phyloP scores from a whole-genome alignment of 441 rosid species.

The Sinapis alba region DNA sequence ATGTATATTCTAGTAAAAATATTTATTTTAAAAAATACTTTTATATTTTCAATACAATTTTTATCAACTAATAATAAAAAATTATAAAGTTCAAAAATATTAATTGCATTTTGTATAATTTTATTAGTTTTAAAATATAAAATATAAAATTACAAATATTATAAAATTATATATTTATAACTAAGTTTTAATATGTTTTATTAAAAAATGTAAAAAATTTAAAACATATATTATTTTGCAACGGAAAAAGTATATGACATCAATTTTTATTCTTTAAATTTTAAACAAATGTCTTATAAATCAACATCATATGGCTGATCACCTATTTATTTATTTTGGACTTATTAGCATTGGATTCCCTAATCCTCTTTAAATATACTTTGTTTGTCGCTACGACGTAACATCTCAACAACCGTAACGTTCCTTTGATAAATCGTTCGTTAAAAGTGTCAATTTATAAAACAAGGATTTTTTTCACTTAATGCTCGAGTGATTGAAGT shows the following conservation, averaged over 20 bases:
- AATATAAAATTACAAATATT: too few relatives aligned
- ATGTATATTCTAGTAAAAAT: too few relatives aligned
- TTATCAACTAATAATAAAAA: too few relatives aligned
- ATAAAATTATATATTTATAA: too few relatives aligned
- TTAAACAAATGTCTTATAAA: not conserved
- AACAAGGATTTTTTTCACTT: not conserved
- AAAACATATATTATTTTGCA: too few relatives aligned
- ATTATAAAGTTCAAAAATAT: too few relatives aligned
- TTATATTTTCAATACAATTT: too few relatives aligned
- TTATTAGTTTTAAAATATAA: too few relatives aligned
- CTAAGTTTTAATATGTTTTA: too few relatives aligned
- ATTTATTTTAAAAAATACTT: too few relatives aligned
- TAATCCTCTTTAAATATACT: not conserved
- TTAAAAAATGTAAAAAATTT: too few relatives aligned
- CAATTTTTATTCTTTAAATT: not conserved
- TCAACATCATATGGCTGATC: slow-evolving; percentile 2
- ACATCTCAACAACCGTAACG: not conserved
- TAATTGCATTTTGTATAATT: too few relatives aligned
- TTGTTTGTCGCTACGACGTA: not conserved
- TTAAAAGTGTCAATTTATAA: not conserved
- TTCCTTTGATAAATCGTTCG: not conserved
- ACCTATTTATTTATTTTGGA: not conserved
- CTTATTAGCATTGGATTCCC: slow-evolving; percentile 7
- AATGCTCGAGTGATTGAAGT: not conserved
- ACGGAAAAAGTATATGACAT: not conserved